These are phyloP conservation scores for Micractinium conductrix DNA, from an alignment of 139 green algal species.

Conservation along the genomic window DNA sequence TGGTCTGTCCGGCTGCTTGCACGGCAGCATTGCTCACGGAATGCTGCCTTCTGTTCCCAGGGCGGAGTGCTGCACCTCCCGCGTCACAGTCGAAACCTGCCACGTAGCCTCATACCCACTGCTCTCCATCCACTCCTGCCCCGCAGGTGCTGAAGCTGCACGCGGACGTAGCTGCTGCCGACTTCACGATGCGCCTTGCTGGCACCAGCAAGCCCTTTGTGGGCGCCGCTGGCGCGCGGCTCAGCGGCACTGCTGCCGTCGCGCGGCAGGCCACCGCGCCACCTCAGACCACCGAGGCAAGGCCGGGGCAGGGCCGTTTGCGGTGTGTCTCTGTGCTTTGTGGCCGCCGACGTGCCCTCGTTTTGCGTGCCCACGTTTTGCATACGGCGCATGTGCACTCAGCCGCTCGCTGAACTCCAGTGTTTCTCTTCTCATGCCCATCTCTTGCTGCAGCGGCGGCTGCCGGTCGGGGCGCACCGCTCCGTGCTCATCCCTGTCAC, in stretches of 20 bases:
- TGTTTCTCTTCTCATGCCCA: neutral
- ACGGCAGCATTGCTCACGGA: neutral
- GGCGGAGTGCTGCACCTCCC: too few relatives aligned
- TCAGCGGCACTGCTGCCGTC: slow-evolving; percentile 58
- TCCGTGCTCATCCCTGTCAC: slow-evolving; percentile 41
- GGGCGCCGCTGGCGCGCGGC: slow-evolving; percentile 2
- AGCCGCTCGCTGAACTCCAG: too few relatives aligned
- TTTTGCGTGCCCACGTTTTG: neutral
- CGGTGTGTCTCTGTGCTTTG: neutral
- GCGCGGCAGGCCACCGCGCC: slow-evolving; percentile 65
- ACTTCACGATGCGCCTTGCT: slow-evolving; percentile 48
- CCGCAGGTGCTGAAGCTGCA: slow-evolving; percentile 57
- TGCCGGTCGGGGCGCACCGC: slow-evolving; percentile 61
- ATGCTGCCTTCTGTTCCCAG: too few relatives aligned
- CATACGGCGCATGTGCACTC: too few relatives aligned
- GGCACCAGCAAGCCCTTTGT: slow-evolving; percentile 40
- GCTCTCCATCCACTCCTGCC: neutral
- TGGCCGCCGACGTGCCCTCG: neutral
- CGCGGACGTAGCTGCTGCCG: slow-evolving; percentile 50
- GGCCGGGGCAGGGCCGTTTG: too few relatives aligned
- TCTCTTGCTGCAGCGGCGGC: neutral
- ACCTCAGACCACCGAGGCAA: slow-evolving; percentile 19
- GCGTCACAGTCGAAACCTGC: too few relatives aligned
- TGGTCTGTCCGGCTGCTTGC: neutral
- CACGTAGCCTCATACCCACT: neutral